Evolutionary conservation across 202 grass and related monocot genomes (phyloP).

Genomic region (Cymbopogon flexuosus): DNA sequence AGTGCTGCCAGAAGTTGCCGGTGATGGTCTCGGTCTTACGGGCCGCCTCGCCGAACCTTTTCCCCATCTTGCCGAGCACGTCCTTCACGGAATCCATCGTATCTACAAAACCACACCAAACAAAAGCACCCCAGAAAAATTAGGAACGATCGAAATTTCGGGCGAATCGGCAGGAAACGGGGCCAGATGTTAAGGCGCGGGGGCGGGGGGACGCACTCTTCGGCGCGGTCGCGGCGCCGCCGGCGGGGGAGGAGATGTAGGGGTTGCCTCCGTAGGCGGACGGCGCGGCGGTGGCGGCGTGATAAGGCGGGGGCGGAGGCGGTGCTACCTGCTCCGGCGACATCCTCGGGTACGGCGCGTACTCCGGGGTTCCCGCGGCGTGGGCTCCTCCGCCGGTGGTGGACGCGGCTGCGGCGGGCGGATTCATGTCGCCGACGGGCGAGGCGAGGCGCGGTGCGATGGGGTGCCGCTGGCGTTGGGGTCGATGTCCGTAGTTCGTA

Average conservation of each 20-base stretch:
- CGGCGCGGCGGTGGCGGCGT: constrained; percentile 39
- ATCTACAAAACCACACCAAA: constrained; percentile 32
- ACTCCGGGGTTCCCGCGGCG: constrained; percentile 23
- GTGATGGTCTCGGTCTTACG: constrained; percentile 86
- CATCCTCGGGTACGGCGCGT: constrained; percentile 72
- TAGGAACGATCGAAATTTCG: neutral
- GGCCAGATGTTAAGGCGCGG: constrained; percentile 7
- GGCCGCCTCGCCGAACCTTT: constrained; percentile 81
- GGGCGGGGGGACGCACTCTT: constrained; percentile 40
- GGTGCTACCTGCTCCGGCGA: constrained; percentile 60
- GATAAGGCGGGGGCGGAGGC: constrained; percentile 49
- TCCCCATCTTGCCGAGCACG: constrained; percentile 83
- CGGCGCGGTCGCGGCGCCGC: constrained; percentile 13
- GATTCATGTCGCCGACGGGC: constrained; percentile 40
- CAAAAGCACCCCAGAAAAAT: neutral
- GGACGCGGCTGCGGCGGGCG: constrained; percentile 31
- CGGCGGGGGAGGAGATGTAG: constrained; percentile 44
- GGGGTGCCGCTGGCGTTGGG: neutral
- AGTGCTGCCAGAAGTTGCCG: constrained; percentile 94
- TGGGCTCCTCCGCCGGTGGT: constrained; percentile 13
- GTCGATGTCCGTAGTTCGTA: neutral
- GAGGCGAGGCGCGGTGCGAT: neutral
- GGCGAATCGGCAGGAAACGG: neutral
- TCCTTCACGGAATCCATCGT: constrained; percentile 83
- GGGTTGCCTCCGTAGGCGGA: constrained; percentile 41